phyloP scores from a whole-genome alignment of 2,329 filamentous ascomycete species.

The Aspergillus costaricaensis region DNA sequence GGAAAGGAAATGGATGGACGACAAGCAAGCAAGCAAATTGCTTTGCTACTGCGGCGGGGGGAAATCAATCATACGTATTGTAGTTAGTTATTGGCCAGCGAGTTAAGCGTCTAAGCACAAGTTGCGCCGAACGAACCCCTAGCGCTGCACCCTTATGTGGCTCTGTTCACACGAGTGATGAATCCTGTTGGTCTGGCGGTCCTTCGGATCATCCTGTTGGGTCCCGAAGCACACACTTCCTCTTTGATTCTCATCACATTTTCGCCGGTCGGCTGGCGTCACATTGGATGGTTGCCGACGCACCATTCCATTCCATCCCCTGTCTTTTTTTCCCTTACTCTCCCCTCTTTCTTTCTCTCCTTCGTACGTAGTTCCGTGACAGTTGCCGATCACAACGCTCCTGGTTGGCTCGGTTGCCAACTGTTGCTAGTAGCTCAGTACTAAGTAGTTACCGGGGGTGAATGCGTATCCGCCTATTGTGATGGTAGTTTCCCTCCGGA shows the following conservation, averaged over 20 bases:
- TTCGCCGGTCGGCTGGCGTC: conserved; percentile 17
- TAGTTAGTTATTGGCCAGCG: conserved; percentile 6
- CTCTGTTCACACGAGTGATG: conserved; percentile 15
- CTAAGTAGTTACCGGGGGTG: too few species aligned
- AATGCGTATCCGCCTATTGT: too few species aligned
- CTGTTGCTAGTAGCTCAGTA: too few species aligned
- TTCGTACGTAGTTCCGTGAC: too few species aligned
- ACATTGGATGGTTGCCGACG: conserved; percentile 15
- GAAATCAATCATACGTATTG: conserved; percentile 13
- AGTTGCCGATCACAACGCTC: too few species aligned
- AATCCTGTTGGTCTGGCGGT: conserved; percentile 19
- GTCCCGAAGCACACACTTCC: conserved; percentile 7
- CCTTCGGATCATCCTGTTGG: conserved; percentile 20
- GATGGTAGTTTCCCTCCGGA: too few species aligned
- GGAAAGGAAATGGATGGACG: too few species aligned
- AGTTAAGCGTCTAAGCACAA: conserved; percentile 9
- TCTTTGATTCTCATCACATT: conserved; percentile 22
- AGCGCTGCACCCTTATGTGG: conserved; percentile 16
- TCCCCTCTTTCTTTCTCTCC: too few species aligned
- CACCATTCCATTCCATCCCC: not conserved
- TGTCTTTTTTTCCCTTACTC: too few species aligned
- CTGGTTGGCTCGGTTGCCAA: too few species aligned
- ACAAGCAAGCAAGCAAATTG: too few species aligned
- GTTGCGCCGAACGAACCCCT: conserved; percentile 13
- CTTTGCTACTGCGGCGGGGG: conserved; percentile 13